Conservation (phyloP, 2,329 filamentous ascomycete species). For the Beauveria bassiana region DNA sequence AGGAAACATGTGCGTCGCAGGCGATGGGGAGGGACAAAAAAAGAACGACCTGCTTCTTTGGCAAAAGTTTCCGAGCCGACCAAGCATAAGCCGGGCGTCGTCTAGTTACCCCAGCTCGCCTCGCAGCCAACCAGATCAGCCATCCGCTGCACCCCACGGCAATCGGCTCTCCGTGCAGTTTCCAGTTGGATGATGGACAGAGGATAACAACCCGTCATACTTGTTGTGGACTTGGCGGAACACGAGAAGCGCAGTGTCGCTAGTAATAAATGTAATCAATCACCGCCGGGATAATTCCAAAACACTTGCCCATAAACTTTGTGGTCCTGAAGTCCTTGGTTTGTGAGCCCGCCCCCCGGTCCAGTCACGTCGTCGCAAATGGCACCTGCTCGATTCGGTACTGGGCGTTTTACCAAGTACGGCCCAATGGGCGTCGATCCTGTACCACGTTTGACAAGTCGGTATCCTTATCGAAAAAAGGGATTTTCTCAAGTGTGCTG, state of each 20-base stretch:
- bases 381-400: constrained; percentile 7
- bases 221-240: neutral
- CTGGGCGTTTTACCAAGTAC: neutral
- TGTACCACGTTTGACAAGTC: constrained; percentile 11
- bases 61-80: neutral
- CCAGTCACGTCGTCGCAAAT: constrained; percentile 5
- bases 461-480: neutral
- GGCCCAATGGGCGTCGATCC: constrained; percentile 7
- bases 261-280: no score
- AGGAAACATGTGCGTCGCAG: neutral
- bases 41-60: neutral
- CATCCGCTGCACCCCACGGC: neutral
- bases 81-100: neutral
- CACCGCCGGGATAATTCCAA: neutral
- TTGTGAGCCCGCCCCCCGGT: neutral
- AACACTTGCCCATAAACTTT: neutral
- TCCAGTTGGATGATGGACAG: neutral
- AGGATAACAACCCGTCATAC: neutral
- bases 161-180: neutral
- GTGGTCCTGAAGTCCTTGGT: neutral
- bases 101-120: neutral
- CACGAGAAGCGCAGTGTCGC: neutral
- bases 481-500: no score
- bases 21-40: no score
- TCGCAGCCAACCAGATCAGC: neutral